A percentile compares a stretch with the other conserved stretches of the same genome.
phyloP scores from a whole-genome alignment of 2,329 filamentous ascomycete species.

The Furcasterigmium sp. region DNA sequence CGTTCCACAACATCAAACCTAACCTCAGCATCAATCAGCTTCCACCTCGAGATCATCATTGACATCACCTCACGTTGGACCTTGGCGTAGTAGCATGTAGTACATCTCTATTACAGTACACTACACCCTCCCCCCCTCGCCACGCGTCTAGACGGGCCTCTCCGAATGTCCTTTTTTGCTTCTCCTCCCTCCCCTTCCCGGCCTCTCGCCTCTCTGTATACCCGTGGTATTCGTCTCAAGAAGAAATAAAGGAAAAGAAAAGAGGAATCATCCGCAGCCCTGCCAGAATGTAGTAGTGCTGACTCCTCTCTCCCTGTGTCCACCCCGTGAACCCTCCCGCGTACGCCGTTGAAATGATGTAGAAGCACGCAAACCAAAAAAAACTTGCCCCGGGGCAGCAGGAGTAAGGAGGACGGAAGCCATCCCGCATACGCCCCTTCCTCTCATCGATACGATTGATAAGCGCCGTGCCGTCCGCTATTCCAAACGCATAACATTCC shows the following conservation, averaged over 20 bases:
- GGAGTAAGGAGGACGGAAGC: no score
- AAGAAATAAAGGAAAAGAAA: constrained; percentile 4
- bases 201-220: constrained; percentile 1
- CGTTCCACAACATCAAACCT: neutral
- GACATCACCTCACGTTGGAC: neutral
- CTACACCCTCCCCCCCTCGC: constrained; percentile 17
- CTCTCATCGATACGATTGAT: no score
- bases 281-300: no score
- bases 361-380: no score
- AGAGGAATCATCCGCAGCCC: constrained; percentile 1
- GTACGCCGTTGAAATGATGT: neutral
- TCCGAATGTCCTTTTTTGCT: constrained; percentile 3
- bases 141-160: constrained; percentile 24
- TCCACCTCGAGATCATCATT: no score
- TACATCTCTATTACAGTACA: constrained; percentile 39
- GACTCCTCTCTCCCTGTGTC: no score
- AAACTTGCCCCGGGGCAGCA: no score
- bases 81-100: constrained; percentile 7
- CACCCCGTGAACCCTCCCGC: constrained; percentile 3
- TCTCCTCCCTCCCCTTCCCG: constrained; percentile 12
- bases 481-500: neutral
- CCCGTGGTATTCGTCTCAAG: constrained; percentile 20
- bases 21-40: no score
- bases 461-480: no score
- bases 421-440: no score